Conservation (phyloP, 495 filamentous ascomycete genomes). For the Aspergillus taichungensis region DNA sequence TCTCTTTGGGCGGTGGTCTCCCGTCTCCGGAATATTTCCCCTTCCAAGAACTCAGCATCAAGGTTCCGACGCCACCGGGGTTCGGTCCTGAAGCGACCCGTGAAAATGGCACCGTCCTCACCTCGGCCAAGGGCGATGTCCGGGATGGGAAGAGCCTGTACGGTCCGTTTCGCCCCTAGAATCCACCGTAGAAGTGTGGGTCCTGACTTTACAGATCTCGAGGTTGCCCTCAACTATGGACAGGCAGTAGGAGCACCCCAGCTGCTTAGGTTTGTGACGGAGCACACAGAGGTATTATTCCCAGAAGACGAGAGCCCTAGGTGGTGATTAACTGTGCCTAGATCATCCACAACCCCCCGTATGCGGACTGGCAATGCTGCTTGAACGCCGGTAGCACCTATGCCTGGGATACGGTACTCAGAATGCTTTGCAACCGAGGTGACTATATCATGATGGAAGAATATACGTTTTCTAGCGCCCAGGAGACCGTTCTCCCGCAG, state of each 20-base stretch:
- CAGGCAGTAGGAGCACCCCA: constrained; percentile 81
- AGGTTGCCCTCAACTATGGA: constrained; percentile 82
- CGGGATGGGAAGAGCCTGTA: constrained; percentile 53
- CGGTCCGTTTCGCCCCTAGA: constrained; percentile 23
- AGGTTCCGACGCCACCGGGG: constrained; percentile 55
- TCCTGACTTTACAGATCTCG: constrained; percentile 46
- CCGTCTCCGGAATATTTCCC: constrained; percentile 88
- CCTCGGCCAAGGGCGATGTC: constrained; percentile 75
- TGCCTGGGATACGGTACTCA: constrained; percentile 64
- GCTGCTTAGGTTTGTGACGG: constrained; percentile 77
- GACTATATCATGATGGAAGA: constrained; percentile 76
- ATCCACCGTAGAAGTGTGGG: too few relatives aligned
- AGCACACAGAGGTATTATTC: constrained; percentile 68
- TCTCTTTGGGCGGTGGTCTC: constrained; percentile 87
- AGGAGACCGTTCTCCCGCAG: constrained; percentile 72
- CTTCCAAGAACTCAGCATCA: constrained; percentile 57
- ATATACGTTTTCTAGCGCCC: constrained; percentile 74
- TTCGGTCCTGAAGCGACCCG: constrained; percentile 61
- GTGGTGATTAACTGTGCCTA: constrained; percentile 6
- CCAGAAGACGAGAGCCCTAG: not conserved
- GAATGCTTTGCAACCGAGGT: constrained; percentile 65
- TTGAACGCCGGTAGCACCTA: constrained; percentile 72
- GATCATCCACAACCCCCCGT: constrained; percentile 42
- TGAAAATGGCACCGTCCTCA: constrained; percentile 44
- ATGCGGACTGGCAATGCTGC: constrained; percentile 73